Evolutionary conservation across 352 stramenopile species (phyloP).

Genomic region (Globisporangium carolinianum): DNA sequence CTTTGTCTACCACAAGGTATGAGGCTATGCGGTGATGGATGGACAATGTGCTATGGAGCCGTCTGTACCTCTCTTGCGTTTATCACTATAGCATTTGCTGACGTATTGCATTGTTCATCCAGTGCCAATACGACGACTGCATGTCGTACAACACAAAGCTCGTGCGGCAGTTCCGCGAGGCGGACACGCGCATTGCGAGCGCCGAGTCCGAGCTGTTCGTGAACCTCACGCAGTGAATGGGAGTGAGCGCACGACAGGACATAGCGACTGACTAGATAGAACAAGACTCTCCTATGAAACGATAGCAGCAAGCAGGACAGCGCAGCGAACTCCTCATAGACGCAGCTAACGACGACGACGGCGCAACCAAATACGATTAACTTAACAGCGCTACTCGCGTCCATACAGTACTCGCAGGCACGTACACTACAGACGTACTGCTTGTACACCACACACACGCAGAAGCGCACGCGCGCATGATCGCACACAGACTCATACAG

Average conservation of each 20-base stretch:
- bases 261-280: not conserved
- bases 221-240: constrained; percentile 22
- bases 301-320: no score
- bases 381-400: no score
- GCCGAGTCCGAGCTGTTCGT: constrained; percentile 26
- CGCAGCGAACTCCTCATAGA: not conserved
- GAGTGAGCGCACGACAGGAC: not conserved
- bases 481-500: not conserved
- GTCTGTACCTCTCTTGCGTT: no score
- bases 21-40: no score
- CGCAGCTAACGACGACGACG: not conserved
- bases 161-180: constrained; percentile 64
- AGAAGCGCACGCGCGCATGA: no score
- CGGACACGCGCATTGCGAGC: constrained; percentile 27
- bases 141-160: constrained; percentile 84
- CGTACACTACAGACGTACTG: no score
- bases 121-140: constrained; percentile 75
- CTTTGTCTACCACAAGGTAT: constrained; percentile 86
- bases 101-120: no score
- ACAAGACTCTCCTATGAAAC: no score
- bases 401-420: no score
- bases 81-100: no score
- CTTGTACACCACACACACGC: no score
- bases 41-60: no score
- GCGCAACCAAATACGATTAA: not conserved